Evolutionary conservation across 2,329 filamentous ascomycete species (phyloP), one percentile per base, ranked within the genome.

Genomic region (Colletotrichum sp.): DNA sequence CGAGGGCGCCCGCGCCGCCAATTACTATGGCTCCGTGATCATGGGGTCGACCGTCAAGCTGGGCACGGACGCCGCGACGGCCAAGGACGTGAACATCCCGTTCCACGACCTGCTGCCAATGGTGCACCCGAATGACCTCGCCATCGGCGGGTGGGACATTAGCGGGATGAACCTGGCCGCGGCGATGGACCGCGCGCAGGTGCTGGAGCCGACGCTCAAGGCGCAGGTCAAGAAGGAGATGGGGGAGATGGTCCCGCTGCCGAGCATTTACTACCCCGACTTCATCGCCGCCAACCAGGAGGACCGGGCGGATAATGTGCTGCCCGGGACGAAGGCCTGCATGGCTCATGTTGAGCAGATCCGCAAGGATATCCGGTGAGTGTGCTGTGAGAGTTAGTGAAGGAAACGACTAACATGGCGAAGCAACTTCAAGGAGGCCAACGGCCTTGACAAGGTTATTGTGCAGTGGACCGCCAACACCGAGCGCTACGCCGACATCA

Each of bases 261-360:
- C 96, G 28, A 96, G 94, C 86, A 94, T 98, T 87, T 99, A 99
- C 91, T 99, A 99, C 86, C 97, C 97, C 2, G 97, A 98, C 87
- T 99, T 99, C 89, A 99, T 99, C 83, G 97, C 97, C 79, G 95
- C 97, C 84, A 99, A 99, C 89, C 97, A 99, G 88, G 96, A 97
- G 85, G 96, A 96, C 83, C 94, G 97, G 82, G 97, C 96, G 79
- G 96, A 99, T 88, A 98, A 99, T 82, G 82, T 98, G 78, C 85
- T 98, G 65, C 88, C 94, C 77, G 97, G 97, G 68, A 91, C 89
- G 85, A 97, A 97, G 88, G 96, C 96, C 78, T 95, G 89, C 84
- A 93, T 88, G 86, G 95, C 92, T 73, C 97, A 99, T 83, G 95
- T 99, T 64, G 96, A 98, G 88, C 91, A 96, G 84, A 93, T 99